Evolutionary conservation across 2,329 filamentous ascomycete species (phyloP).

Genomic region (Cladorrhinum sp.): DNA sequence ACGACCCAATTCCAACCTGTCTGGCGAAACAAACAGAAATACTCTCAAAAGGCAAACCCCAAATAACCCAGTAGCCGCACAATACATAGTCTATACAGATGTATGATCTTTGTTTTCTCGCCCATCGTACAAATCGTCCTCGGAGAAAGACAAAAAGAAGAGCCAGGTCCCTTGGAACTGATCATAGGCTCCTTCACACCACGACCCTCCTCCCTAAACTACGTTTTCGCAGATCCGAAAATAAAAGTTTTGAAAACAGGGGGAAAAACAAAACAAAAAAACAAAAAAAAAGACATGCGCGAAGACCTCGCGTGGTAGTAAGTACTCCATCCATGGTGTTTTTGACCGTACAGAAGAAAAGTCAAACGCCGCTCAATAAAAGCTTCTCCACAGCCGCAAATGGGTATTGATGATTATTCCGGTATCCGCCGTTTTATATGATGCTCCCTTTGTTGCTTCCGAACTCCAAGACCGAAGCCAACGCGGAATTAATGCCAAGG

Average conservation of each 20-base stretch:
- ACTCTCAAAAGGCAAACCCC: neutral
- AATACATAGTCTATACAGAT: neutral
- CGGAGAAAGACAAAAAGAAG: neutral
- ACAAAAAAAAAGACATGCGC: neutral
- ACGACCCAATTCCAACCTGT: neutral
- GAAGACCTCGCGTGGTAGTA: neutral
- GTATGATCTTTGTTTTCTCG: neutral
- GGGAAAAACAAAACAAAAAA: neutral
- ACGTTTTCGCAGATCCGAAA: neutral
- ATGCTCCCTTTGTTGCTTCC: neutral
- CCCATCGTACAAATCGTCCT: constrained; percentile 5
- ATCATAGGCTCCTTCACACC: neutral
- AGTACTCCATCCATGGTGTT: neutral
- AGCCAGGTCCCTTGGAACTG: constrained; percentile 4
- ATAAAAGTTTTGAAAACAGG: no score
- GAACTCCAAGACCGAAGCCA: neutral
- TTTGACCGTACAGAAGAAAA: neutral
- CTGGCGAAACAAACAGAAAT: neutral
- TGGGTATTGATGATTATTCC: neutral
- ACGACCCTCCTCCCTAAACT: neutral
- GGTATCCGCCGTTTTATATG: neutral
- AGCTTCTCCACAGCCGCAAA: neutral
- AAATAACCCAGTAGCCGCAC: neutral
- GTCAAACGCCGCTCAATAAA: neutral
- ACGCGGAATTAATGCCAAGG: neutral